These are phyloP conservation scores for Dacryopinax primogenitus DNA, from an alignment of 768 basidiomycete genomes.

Conservation along the genomic window DNA sequence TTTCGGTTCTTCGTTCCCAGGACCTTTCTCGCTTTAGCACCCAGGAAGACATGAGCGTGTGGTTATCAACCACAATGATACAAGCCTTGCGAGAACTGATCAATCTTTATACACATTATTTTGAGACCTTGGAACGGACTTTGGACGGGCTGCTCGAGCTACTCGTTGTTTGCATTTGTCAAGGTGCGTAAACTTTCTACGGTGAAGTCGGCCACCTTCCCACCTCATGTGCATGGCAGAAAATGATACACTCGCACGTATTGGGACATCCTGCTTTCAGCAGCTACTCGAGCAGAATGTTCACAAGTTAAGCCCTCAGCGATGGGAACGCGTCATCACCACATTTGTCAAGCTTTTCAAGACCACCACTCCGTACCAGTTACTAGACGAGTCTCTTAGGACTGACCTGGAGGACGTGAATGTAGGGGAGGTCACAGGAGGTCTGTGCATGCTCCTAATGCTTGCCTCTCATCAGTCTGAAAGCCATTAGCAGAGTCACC, in stretches of 20 bases:
- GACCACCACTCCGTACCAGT: conserved; percentile 91
- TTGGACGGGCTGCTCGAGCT: conserved; percentile 89
- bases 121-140: conserved; percentile 76
- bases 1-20: conserved; percentile 84
- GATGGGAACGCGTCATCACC: conserved; percentile 84
- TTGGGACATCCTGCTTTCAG: conserved; percentile 94
- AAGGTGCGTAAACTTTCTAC: conserved; percentile 47
- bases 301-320: conserved; percentile 61
- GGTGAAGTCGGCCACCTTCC: background rate
- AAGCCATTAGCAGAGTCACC: conserved; percentile 39
- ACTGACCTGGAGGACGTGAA: conserved; percentile 53
- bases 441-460: background rate
- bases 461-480: background rate
- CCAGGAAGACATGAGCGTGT: conserved; percentile 98
- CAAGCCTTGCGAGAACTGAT: conserved; percentile 91
- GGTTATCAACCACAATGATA: conserved; percentile 98
- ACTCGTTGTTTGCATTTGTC: conserved; percentile 92
- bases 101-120: conserved; percentile 91
- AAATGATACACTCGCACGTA: conserved; percentile 93
- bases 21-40: conserved; percentile 87
- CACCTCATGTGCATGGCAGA: conserved; percentile 38
- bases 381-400: conserved; percentile 88
- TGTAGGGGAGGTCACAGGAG: background rate
- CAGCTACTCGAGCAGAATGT: conserved; percentile 91
- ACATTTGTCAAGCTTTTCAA: conserved; percentile 95